Base-by-base conservation (phyloP, 176 grass and related monocot genomes). In the Aegilops bicornis region DNA sequence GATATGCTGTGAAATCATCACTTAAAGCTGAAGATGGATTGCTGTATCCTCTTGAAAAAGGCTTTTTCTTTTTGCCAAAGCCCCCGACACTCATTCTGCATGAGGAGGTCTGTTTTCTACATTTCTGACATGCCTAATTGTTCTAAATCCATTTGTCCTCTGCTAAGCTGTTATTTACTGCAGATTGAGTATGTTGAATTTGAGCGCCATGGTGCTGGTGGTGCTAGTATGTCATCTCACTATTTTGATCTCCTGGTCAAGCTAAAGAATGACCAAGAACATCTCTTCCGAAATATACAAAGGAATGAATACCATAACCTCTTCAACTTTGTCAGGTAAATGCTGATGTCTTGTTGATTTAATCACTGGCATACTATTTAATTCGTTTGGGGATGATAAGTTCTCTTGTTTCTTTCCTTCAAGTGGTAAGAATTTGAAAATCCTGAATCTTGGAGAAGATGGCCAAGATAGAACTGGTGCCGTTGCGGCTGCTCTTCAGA, bases 1-100 rank as follows among this genome's bases (percentile, higher is more conserved):
- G 96, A 70, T 98, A 98, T 87, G 94, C 97, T 61, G 97, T 98
- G 75, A 98, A 98, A 94, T 98, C 97, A 69, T 98, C 97, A 83
- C 90, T 98, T 50, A 98, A 98, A 90, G 97, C 97, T 86, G 97
- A 98, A 94, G 97, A 98, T 89, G 97, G 97, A 36, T 79, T 96
- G 64, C 70, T 98, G 48, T 98, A 98, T 86, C 94, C 94, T 10
- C 97, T 98, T 84, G 97, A 98, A 82, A 98, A 98, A 83, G 93
- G 97, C 71, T 96, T 98, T 80, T 98, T 98, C 93, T 98, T 98
- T 86, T 89, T 98, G 42, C 94, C 97, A 64, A 98, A 98, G 85
- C 97, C 97, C 54, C 97, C 97, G 4, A 98, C 97, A 64, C 97
- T 98, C 52, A 98, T 98, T 88, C 97, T 98, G 73, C 97, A 98